These are phyloP conservation scores for Aspergillus olivimuriae DNA, from an alignment of 495 filamentous ascomycete species.

Conservation along the genomic window DNA sequence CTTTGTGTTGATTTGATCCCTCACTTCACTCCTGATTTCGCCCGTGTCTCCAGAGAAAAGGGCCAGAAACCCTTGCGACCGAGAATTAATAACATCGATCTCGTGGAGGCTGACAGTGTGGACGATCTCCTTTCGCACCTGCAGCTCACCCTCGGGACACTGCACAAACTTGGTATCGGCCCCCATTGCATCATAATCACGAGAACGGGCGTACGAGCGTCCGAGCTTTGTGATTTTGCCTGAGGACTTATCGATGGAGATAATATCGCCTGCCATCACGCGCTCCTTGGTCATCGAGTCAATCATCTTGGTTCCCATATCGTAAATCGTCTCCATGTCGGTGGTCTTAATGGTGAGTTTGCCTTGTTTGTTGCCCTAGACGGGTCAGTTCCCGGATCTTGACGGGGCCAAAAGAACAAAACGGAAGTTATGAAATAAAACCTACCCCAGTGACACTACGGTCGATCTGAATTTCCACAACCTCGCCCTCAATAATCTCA, in stretches of 20 bases:
- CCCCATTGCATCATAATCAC: conserved; percentile 99
- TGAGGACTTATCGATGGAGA: conserved; percentile 94
- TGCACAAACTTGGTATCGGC: conserved; percentile 97
- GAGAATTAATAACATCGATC: conserved; percentile 98
- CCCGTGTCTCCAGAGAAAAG: conserved; percentile 97
- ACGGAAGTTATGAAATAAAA: background rate
- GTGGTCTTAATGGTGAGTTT: conserved; percentile 99
- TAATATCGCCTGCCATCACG: conserved; percentile 96
- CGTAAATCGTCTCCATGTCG: conserved; percentile 99
- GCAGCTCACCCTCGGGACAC: conserved; percentile 96
- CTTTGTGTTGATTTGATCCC: conserved; percentile 98
- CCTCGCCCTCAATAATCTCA: conserved; percentile 98
- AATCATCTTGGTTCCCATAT: conserved; percentile 99
- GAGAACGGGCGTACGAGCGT: conserved; percentile 82
- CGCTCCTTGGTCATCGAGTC: conserved; percentile 98
- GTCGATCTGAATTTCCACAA: conserved; percentile 98
- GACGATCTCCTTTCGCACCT: conserved; percentile 93
- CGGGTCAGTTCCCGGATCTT: conserved; percentile 14
- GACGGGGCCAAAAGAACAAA: background rate
- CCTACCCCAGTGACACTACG: conserved; percentile 85
- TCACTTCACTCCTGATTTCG: conserved; percentile 93
- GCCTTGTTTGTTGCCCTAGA: conserved; percentile 82
- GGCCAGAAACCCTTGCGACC: conserved; percentile 92
- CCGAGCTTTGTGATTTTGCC: conserved; percentile 97
- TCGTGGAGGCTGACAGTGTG: conserved; percentile 97